Conservation (phyloP, 306 rosid genomes). For the Albizia julibrissin region DNA sequence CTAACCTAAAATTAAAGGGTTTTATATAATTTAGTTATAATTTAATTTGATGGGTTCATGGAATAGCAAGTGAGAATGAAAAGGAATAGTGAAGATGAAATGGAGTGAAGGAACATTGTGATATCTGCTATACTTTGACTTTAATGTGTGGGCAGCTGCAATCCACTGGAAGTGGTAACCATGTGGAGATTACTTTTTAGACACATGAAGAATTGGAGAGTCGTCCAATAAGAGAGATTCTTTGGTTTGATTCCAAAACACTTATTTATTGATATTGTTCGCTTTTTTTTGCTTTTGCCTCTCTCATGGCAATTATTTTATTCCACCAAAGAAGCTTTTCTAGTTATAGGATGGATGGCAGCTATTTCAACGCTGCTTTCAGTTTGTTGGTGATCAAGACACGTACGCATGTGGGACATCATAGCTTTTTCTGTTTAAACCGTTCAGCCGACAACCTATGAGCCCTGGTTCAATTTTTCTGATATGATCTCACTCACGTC, state of each 20-base stretch:
- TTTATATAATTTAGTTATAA: too few relatives aligned
- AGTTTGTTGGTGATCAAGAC: slow-evolving; percentile 8
- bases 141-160: not conserved
- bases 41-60: not conserved
- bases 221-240: slow-evolving; percentile 19
- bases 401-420: not conserved
- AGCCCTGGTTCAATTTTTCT: not conserved
- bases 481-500: not conserved
- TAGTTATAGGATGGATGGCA: not conserved
- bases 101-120: not conserved
- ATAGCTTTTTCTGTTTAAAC: not conserved
- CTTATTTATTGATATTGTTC: not conserved
- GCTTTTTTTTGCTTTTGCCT: not conserved
- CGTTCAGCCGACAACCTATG: not conserved
- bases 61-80: not conserved
- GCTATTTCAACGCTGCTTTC: not conserved
- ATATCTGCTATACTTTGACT: not conserved
- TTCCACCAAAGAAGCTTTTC: not conserved
- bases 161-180: not conserved
- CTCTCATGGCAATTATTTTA: not conserved
- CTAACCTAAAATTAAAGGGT: too few relatives aligned
- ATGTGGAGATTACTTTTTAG: not conserved
- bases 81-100: not conserved
- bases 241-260: not conserved
- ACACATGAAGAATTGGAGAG: not conserved